phyloP scores from a whole-genome alignment of 2,329 filamentous ascomycete species.

The Didymella arachidicola region DNA sequence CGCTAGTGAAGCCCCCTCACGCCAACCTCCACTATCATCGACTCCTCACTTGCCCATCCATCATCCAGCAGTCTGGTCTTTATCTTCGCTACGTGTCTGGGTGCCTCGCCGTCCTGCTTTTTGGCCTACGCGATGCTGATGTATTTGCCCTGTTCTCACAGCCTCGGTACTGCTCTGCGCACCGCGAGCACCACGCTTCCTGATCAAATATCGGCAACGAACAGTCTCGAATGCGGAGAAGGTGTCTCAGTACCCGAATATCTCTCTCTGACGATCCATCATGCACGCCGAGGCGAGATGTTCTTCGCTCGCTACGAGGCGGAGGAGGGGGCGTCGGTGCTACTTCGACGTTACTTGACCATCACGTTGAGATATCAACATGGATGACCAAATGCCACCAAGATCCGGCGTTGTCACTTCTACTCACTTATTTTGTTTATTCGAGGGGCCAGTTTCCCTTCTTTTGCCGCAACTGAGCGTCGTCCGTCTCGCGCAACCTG shows the following conservation, averaged over 20 bases:
- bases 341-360: constrained; percentile 11
- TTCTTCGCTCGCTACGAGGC: background rate
- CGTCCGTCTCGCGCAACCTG: constrained; percentile 19
- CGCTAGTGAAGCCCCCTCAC: constrained; percentile 19
- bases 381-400: constrained; percentile 1
- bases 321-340: background rate
- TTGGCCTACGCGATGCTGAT: constrained; percentile 6
- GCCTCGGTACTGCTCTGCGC: constrained; percentile 2
- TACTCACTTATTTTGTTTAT: background rate
- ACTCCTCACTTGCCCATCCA: constrained; percentile 13
- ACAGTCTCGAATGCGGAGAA: constrained; percentile 3
- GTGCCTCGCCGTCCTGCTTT: constrained; percentile 5
- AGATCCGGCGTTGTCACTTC: background rate
- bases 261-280: background rate
- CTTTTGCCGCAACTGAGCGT: constrained; percentile 2
- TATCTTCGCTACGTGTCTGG: background rate
- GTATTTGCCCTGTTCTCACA: background rate
- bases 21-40: constrained; percentile 18
- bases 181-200: background rate
- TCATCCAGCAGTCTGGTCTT: constrained; percentile 8
- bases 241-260: background rate
- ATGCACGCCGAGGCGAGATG: background rate
- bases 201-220: constrained; percentile 1
- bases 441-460: background rate
- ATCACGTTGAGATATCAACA: constrained; percentile 4